Evolutionary conservation across 2,329 filamentous ascomycete species (phyloP).

Genomic region (Scedosporium boydii): DNA sequence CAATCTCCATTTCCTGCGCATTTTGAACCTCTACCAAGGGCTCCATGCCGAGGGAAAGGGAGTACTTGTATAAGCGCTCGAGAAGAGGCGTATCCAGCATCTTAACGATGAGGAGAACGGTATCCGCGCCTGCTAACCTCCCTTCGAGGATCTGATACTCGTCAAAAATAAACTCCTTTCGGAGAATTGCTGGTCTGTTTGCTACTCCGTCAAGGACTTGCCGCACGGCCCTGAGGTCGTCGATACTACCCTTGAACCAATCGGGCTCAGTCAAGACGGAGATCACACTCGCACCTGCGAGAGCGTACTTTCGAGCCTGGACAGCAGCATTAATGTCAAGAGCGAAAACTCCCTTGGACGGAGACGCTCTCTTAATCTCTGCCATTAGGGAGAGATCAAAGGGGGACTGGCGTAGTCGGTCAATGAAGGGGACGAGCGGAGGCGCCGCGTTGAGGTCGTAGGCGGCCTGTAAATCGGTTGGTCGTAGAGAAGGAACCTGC

Average conservation of each 20-base stretch:
- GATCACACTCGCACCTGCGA: slow-evolving; percentile 91
- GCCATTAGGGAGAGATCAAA: slow-evolving; percentile 92
- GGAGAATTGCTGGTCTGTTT: slow-evolving; percentile 80
- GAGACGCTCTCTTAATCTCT: slow-evolving; percentile 93
- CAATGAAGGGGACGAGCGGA: slow-evolving; percentile 70
- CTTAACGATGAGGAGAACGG: slow-evolving; percentile 92
- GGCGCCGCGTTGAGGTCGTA: slow-evolving; percentile 80
- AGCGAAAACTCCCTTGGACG: slow-evolving; percentile 91
- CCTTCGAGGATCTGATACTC: slow-evolving; percentile 98
- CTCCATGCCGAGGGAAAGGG: slow-evolving; percentile 86
- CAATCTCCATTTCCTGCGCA: slow-evolving; percentile 81
- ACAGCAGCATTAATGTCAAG: slow-evolving; percentile 78
- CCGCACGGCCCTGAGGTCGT: slow-evolving; percentile 79
- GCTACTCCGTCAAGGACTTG: slow-evolving; percentile 85
- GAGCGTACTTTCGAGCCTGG: slow-evolving; percentile 84
- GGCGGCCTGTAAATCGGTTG: slow-evolving; percentile 73
- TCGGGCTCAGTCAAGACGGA: slow-evolving; percentile 97
- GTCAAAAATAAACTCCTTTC: slow-evolving; percentile 97
- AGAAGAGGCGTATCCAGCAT: slow-evolving; percentile 67
- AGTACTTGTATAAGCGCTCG: slow-evolving; percentile 77
- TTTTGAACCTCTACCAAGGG: slow-evolving; percentile 96
- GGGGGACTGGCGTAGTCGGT: slow-evolving; percentile 69
- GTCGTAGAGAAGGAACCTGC: slow-evolving; percentile 72
- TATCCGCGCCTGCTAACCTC: slow-evolving; percentile 85
- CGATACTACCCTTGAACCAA: slow-evolving; percentile 98